These are phyloP conservation scores for Erysimum cheiri DNA, from an alignment of 441 rosid species.

Conservation along the genomic window DNA sequence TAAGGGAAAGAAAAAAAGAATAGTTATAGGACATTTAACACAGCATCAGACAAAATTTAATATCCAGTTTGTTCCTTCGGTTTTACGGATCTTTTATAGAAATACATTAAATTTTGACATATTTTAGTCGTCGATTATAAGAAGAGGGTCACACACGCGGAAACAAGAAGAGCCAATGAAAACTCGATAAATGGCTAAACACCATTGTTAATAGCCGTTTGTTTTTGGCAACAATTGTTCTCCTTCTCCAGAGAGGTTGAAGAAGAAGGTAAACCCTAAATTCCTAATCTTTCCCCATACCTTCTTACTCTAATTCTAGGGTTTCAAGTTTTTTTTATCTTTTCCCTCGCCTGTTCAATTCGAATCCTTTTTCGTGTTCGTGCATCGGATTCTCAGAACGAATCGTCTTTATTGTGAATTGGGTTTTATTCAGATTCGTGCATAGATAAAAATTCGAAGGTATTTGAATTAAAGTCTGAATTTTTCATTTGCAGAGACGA, in stretches of 20 bases:
- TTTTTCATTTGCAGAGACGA: slow-evolving; percentile 1
- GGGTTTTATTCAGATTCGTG: slow-evolving; percentile 12
- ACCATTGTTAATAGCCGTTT: slow-evolving; percentile 35
- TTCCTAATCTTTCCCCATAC: background rate
- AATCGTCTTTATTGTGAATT: slow-evolving; percentile 1
- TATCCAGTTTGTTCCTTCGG: slow-evolving; percentile 1
- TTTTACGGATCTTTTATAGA: background rate
- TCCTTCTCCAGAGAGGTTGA: slow-evolving; percentile 7
- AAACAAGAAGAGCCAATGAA: slow-evolving; percentile 18
- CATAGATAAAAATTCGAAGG: background rate
- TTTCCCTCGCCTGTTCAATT: background rate
- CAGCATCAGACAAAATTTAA: background rate
- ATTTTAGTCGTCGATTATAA: background rate
- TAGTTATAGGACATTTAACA: background rate
- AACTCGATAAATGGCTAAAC: slow-evolving; percentile 20
- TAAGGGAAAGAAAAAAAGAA: background rate
- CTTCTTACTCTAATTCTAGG: slow-evolving; percentile 1
- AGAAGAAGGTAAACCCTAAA: slow-evolving; percentile 33
- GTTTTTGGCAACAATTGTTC: slow-evolving; percentile 1
- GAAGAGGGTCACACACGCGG: slow-evolving; percentile 27
- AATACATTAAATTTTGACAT: background rate
- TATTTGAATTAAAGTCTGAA: background rate
- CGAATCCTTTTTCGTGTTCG: background rate
- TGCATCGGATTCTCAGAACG: background rate
- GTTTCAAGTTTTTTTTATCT: slow-evolving; percentile 23